Evolutionary conservation across 2,329 filamentous ascomycete genomes (phyloP).

Genomic region (Sporothrix luriei): DNA sequence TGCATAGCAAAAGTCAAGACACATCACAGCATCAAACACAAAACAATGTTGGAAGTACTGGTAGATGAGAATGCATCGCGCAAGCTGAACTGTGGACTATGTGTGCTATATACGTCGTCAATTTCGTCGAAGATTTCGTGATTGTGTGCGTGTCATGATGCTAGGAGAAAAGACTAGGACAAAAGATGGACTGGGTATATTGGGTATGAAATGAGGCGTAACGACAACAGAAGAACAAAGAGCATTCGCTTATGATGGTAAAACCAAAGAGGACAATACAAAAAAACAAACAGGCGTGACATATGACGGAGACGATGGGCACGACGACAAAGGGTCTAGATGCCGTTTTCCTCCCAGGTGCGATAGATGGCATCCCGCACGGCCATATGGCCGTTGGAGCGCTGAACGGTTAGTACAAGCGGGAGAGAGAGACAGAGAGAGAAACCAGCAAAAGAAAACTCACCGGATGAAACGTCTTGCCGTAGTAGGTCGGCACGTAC

Average conservation of each 20-base stretch:
- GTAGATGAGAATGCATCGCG: too few relatives aligned
- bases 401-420: slow-evolving; percentile 34
- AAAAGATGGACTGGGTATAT: neutral
- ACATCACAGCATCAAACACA: neutral
- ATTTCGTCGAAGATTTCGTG: neutral
- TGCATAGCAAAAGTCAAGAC: neutral
- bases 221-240: neutral
- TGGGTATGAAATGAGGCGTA: neutral
- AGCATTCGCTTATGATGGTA: neutral
- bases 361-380: slow-evolving; percentile 45
- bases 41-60: too few relatives aligned
- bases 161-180: neutral
- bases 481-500: slow-evolving; percentile 40
- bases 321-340: neutral
- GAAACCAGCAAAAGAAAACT: slow-evolving; percentile 1
- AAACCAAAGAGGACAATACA: neutral
- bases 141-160: neutral
- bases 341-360: slow-evolving; percentile 39
- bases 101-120: neutral
- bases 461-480: slow-evolving; percentile 37
- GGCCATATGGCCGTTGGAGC: slow-evolving; percentile 46
- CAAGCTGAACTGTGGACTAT: neutral
- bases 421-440: neutral
- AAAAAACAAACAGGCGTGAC: neutral
- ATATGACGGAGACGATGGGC: neutral